Conservation (phyloP, 2,329 filamentous ascomycete species). For the Penicillium sp. region DNA sequence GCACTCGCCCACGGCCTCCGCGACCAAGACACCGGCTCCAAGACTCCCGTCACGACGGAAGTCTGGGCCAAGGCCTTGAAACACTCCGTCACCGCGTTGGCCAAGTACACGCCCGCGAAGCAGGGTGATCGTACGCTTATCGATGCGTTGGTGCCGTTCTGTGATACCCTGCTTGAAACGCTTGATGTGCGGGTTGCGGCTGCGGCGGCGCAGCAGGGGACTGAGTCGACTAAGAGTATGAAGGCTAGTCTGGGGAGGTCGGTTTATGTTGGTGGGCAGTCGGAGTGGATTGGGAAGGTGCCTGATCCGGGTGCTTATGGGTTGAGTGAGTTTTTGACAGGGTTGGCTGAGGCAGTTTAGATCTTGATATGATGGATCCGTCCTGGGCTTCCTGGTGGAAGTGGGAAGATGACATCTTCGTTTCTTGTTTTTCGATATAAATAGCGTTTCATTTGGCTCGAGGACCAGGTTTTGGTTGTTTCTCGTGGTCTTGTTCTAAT, state of each 20-base stretch:
- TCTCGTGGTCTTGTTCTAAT: slow-evolving; percentile 21
- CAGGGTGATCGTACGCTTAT: slow-evolving; percentile 89
- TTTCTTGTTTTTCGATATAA: not conserved
- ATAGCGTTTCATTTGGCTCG: not conserved
- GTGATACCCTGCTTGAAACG: slow-evolving; percentile 70
- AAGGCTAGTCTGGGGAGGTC: slow-evolving; percentile 82
- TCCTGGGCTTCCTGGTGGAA: not conserved
- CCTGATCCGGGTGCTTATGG: slow-evolving; percentile 78
- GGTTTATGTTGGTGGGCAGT: slow-evolving; percentile 77
- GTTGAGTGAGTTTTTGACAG: slow-evolving; percentile 82
- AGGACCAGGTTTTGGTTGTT: not conserved
- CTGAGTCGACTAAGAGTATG: slow-evolving; percentile 90
- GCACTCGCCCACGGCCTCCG: slow-evolving; percentile 74
- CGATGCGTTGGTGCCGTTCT: slow-evolving; percentile 88
- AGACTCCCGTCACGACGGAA: slow-evolving; percentile 55
- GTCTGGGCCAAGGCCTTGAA: slow-evolving; percentile 73
- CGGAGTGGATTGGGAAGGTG: slow-evolving; percentile 70
- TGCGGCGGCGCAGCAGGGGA: slow-evolving; percentile 73
- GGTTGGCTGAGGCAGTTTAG: slow-evolving; percentile 66
- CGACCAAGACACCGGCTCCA: slow-evolving; percentile 56
- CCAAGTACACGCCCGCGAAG: slow-evolving; percentile 85
- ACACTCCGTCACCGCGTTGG: slow-evolving; percentile 72
- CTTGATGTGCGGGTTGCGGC: slow-evolving; percentile 75
- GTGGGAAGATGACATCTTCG: not conserved
- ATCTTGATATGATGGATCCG: slow-evolving; percentile 10